Evolutionary conservation across 805 yeast genomes (phyloP).

Genomic region (Saturnispora diversa): DNA sequence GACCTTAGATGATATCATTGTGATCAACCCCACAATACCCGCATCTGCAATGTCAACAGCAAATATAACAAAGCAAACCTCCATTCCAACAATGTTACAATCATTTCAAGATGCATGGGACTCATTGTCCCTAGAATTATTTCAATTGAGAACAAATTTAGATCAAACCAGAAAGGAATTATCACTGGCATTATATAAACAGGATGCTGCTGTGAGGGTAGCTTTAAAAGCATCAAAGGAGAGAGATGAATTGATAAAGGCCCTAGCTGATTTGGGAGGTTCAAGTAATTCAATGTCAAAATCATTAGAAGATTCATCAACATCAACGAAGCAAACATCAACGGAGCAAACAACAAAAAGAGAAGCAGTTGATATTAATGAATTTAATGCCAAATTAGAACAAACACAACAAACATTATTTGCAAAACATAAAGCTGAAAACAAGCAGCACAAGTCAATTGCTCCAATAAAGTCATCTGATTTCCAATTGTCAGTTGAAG

Average conservation of each 20-base stretch:
- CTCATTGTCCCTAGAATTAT: conserved; percentile 71
- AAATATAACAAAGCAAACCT: conserved; percentile 32
- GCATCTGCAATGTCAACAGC: conserved; percentile 14
- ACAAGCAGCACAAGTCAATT: conserved; percentile 1
- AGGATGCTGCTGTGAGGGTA: conserved; percentile 86
- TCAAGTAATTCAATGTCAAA: conserved; percentile 30
- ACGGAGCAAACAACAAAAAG: conserved; percentile 9
- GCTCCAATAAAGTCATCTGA: conserved; percentile 4
- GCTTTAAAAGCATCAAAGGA: conserved; percentile 71
- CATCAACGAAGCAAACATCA: neutral
- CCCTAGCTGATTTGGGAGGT: conserved; percentile 48
- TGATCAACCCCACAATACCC: conserved; percentile 19
- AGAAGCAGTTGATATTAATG: neutral
- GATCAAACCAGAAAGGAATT: conserved; percentile 60
- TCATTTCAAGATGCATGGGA: conserved; percentile 88
- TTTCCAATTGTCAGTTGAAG: neutral
- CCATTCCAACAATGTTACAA: conserved; percentile 72
- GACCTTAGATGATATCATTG: conserved; percentile 48
- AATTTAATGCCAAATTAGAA: conserved; percentile 2
- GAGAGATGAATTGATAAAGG: conserved; percentile 62
- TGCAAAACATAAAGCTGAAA: conserved; percentile 9
- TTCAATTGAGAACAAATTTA: conserved; percentile 65
- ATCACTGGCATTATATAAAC: conserved; percentile 69
- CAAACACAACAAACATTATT: conserved; percentile 10
- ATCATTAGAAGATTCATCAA: conserved; percentile 18